Percentiles rank a stretch among this genome's conserved stretches.
Evolutionary conservation across 2,329 filamentous ascomycete species (phyloP).

Genomic region (Aspergillus sojae): DNA sequence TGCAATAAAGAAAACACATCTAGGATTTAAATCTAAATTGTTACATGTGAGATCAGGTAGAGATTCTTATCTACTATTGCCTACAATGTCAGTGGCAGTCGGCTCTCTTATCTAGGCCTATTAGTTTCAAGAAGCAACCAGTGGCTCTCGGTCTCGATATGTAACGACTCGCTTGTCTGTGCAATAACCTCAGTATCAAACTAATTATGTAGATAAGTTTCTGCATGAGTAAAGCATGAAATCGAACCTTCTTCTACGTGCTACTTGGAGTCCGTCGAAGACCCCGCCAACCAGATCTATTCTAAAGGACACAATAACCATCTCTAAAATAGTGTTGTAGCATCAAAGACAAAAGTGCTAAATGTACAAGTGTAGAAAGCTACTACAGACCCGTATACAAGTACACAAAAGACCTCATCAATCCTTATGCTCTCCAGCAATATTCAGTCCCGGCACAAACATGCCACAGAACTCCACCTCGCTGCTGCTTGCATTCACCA

Average conservation of each 20-base stretch:
- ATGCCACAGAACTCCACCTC: constrained; percentile 2
- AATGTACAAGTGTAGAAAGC: background rate
- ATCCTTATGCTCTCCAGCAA: background rate
- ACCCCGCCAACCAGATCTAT: background rate
- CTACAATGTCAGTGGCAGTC: no score
- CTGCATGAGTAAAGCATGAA: no score
- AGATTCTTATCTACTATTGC: background rate
- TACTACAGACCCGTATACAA: background rate
- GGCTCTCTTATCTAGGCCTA: no score
- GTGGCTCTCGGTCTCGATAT: no score
- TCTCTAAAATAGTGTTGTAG: background rate
- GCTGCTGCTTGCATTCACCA: background rate
- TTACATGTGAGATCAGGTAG: background rate
- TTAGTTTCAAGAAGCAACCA: no score
- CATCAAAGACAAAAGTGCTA: background rate
- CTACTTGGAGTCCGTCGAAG: no score
- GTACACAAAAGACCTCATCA: background rate
- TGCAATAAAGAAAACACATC: background rate
- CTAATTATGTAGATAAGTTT: no score
- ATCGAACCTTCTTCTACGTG: no score
- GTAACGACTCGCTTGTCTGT: no score
- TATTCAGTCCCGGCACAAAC: background rate
- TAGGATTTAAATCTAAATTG: background rate
- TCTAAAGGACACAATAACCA: background rate
- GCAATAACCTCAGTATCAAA: no score